These are phyloP conservation scores for Solanum bukasovii DNA, from an alignment of 257 asterid species.

Conservation along the genomic window DNA sequence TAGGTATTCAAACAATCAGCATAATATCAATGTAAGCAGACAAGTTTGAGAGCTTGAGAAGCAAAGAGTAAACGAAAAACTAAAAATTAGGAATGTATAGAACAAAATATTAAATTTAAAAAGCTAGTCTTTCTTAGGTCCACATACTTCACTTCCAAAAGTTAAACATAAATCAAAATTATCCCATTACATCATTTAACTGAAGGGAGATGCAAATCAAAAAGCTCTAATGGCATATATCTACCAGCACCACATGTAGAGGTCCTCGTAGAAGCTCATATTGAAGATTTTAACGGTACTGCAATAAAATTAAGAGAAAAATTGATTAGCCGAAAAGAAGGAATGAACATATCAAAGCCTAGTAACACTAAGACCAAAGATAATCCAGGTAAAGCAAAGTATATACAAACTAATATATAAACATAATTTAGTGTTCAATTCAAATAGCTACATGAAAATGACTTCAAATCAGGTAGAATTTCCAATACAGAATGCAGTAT, in stretches of 20 bases:
- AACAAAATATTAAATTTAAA: background rate
- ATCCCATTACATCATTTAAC: background rate
- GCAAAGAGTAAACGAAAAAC: background rate
- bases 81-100: background rate
- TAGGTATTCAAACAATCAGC: too few relatives aligned
- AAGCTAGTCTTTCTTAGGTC: background rate
- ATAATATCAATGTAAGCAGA: too few relatives aligned
- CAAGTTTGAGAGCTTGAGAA: background rate
- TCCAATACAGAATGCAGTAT: background rate
- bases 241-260: background rate
- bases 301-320: background rate
- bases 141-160: background rate
- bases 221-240: background rate
- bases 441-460: background rate
- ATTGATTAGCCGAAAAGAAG: background rate
- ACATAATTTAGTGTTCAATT: too few relatives aligned
- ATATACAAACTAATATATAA: background rate
- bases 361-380: background rate
- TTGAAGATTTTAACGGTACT: background rate
- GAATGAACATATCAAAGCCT: background rate
- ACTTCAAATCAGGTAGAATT: background rate
- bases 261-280: background rate
- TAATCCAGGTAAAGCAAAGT: background rate
- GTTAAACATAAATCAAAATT: background rate
- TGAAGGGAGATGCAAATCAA: background rate